Percentiles rank a stretch among this genome's conserved stretches.
Conservation (phyloP, 225 moss, liverwort and hornwort species). For the Antitrichia curtipendula region DNA sequence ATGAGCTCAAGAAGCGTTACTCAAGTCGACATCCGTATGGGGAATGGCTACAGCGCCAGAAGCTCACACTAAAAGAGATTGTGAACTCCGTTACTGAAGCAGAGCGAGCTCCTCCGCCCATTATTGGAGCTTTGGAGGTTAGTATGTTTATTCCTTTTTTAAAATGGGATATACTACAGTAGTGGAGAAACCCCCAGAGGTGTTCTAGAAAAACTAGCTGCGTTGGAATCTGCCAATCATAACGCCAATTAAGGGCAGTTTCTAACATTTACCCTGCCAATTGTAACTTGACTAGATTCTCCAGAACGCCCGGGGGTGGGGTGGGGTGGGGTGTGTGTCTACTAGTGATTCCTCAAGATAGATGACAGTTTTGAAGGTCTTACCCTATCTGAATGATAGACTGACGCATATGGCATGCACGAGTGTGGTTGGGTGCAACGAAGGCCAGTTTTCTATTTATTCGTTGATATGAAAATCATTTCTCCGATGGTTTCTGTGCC, state of each 20-base stretch:
- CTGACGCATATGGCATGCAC: background rate
- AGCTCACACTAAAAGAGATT: constrained; percentile 47
- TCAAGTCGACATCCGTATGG: constrained; percentile 45
- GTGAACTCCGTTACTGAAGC: constrained; percentile 40
- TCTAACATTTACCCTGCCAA: no score
- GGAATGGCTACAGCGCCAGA: constrained; percentile 61
- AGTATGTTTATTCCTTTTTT: background rate
- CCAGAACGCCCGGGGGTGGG: background rate
- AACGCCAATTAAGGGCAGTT: background rate
- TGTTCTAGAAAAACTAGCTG: background rate
- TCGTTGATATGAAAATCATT: background rate
- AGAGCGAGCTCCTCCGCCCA: constrained; percentile 25
- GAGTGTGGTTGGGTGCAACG: background rate
- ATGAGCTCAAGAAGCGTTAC: constrained; percentile 55
- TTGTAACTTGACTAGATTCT: background rate
- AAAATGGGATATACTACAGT: background rate
- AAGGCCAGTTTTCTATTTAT: background rate
- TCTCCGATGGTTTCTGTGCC: background rate
- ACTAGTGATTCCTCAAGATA: background rate
- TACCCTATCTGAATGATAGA: background rate
- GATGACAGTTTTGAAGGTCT: background rate
- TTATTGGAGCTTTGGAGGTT: constrained; percentile 44
- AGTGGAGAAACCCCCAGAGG: background rate
- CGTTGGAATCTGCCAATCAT: background rate
- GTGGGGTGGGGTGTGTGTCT: background rate